Base-by-base conservation (phyloP, 805 yeast genomes). In the Debaryomyces prosopidis region DNA sequence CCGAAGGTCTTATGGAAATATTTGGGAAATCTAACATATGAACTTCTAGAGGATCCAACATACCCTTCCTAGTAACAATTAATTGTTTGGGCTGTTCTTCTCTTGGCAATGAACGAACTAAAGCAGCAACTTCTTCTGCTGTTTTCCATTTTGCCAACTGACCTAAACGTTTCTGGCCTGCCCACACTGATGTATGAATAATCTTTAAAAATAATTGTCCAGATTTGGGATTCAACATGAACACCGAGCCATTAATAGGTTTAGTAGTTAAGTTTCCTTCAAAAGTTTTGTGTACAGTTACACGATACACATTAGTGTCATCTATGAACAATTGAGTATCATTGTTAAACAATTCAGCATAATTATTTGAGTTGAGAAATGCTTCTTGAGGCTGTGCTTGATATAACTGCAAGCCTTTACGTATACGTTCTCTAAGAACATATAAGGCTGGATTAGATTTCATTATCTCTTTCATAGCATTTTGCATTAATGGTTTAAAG, bases 71-170 rank as follows among this genome's bases (percentile, higher is more conserved):
- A 0, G 97, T 87, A 8, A 89, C 91, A 59, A 94, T 87, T 48
- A 94, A 70, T 65, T 91, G 96, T 57, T 87, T 87, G 2, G 99
- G 99, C 58, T 90, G 97, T 65, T 94, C 97, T 57, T 92, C 97
- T 44, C 82, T 76, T 0, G 97, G 97, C 43, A 94, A 68, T 0
- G 97, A 88, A 36, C 97, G 76, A 15, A 94, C 79, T 51, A 94
- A 71, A 0, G 96, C 96, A 12, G 97, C 92, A 17, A 89, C 96
- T 65, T 92, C 98, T 66, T 94, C 99, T 0, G 99, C 98, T 1
- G 98, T 84, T 63, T 92, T 94, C 99, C 99, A 94, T 62, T 94
- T 94, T 1, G 98, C 91, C 52, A 94, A 69, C 60, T 94, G 97
- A 23, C 94, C 85, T 48, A 92, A 75, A 56, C 97, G 85, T 58